phyloP scores from a whole-genome alignment of 805 yeast genomes.

The Hyphopichia homilentoma region DNA sequence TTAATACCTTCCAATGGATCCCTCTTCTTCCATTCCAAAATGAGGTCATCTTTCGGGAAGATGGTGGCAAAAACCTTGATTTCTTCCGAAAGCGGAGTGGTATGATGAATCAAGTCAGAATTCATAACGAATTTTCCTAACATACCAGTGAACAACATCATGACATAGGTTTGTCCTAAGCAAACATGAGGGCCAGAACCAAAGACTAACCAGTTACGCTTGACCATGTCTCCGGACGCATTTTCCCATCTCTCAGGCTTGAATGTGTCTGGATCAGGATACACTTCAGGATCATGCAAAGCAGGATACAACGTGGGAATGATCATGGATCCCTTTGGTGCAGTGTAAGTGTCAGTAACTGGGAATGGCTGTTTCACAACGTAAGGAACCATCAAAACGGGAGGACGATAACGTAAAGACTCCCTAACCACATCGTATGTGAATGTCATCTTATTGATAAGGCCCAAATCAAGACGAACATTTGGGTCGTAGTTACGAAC shows the following conservation, averaged over 20 bases:
- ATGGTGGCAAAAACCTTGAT: constrained; percentile 97
- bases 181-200: constrained; percentile 98
- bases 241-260: constrained; percentile 97
- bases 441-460: constrained; percentile 84
- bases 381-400: constrained; percentile 97
- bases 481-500: constrained; percentile 77
- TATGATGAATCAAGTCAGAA: constrained; percentile 76
- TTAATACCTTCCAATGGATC: constrained; percentile 38
- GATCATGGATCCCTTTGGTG: constrained; percentile 96
- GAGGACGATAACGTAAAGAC: constrained; percentile 92
- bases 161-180: constrained; percentile 90
- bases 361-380: constrained; percentile 86
- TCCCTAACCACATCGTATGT: constrained; percentile 91
- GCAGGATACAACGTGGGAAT: constrained; percentile 96
- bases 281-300: constrained; percentile 95
- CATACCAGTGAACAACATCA: constrained; percentile 83
- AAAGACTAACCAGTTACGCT: constrained; percentile 92
- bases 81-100: constrained; percentile 82
- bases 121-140: constrained; percentile 86
- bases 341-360: constrained; percentile 76
- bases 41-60: constrained; percentile 94
- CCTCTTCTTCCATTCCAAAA: constrained; percentile 67
- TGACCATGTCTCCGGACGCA: constrained; percentile 67
- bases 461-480: constrained; percentile 57
- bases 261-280: constrained; percentile 90